Evolutionary conservation across 2,329 filamentous ascomycete species (phyloP).

Genomic region (Coniochaeta sp.): DNA sequence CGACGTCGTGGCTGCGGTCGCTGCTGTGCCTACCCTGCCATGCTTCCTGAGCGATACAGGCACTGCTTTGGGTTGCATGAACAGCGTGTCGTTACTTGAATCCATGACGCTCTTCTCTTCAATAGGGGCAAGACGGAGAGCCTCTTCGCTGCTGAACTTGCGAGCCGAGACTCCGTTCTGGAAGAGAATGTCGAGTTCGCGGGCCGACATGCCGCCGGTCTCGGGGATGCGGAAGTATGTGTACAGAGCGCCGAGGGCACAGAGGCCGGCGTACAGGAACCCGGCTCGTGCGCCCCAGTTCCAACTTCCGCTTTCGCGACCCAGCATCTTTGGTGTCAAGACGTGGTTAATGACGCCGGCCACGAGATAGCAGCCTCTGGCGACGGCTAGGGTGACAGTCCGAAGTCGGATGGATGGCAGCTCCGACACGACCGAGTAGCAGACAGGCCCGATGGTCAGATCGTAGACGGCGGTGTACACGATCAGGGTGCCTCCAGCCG

Average conservation of each 20-base stretch:
- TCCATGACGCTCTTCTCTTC: neutral
- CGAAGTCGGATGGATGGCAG: constrained; percentile 15
- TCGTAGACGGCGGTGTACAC: constrained; percentile 16
- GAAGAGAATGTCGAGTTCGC: constrained; percentile 16
- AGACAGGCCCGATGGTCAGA: constrained; percentile 17
- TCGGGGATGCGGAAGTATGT: constrained; percentile 16
- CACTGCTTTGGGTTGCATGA: neutral
- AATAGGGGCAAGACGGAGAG: neutral
- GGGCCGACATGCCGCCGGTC: constrained; percentile 13
- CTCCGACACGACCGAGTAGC: constrained; percentile 17
- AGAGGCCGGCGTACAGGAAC: constrained; percentile 21
- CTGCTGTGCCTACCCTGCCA: neutral
- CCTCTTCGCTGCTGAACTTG: constrained; percentile 8
- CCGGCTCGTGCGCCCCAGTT: constrained; percentile 12
- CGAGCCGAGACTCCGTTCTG: constrained; percentile 10
- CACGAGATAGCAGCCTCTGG: constrained; percentile 13
- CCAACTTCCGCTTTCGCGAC: constrained; percentile 8
- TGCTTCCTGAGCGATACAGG: neutral
- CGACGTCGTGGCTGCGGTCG: neutral
- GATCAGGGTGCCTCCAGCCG: constrained; percentile 13
- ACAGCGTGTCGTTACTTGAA: neutral
- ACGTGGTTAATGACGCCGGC: constrained; percentile 12
- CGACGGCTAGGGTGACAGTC: constrained; percentile 12
- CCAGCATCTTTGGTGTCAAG: constrained; percentile 15
- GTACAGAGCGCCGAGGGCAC: constrained; percentile 31